Percentiles rank a stretch among this genome's conserved stretches.
Evolutionary conservation across 768 basidiomycete genomes (phyloP).

Genomic region (Ramaria rubella): DNA sequence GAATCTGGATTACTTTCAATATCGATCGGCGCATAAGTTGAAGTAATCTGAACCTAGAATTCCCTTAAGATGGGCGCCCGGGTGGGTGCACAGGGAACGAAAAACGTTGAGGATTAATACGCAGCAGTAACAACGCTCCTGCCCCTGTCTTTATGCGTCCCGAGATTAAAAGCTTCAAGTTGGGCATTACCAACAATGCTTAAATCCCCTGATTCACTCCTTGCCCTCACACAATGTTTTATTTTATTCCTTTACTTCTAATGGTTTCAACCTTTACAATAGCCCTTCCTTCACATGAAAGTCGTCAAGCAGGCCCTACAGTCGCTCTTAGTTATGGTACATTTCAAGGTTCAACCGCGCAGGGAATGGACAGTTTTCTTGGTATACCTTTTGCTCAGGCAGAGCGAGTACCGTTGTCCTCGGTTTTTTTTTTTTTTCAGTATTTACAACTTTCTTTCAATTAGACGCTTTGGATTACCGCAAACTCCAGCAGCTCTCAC

Average conservation of each 20-base stretch:
- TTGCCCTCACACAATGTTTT: no score
- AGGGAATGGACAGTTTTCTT: conserved; percentile 25
- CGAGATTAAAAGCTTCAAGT: no score
- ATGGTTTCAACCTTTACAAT: background rate
- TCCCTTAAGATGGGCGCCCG: no score
- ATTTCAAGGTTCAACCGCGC: conserved; percentile 23
- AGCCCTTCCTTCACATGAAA: background rate
- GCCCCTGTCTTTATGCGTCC: no score
- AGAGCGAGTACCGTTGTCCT: conserved; percentile 24
- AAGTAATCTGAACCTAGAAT: no score
- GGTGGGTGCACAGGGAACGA: no score
- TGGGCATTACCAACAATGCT: no score
- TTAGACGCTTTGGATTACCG: background rate
- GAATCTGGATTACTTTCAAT: no score
- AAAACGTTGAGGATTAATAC: no score
- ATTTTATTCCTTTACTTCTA: background rate
- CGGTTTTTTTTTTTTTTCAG: background rate
- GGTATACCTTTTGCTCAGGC: conserved; percentile 38
- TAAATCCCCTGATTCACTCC: no score
- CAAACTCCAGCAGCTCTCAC: conserved; percentile 21
- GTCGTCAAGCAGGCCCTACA: conserved; percentile 12
- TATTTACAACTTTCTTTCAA: background rate
- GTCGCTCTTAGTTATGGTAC: conserved; percentile 25
- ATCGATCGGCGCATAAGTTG: no score
- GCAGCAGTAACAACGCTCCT: no score